Conservation (phyloP, 192 early-diverging fungal genomes). For the Chytriomyces confervae region DNA sequence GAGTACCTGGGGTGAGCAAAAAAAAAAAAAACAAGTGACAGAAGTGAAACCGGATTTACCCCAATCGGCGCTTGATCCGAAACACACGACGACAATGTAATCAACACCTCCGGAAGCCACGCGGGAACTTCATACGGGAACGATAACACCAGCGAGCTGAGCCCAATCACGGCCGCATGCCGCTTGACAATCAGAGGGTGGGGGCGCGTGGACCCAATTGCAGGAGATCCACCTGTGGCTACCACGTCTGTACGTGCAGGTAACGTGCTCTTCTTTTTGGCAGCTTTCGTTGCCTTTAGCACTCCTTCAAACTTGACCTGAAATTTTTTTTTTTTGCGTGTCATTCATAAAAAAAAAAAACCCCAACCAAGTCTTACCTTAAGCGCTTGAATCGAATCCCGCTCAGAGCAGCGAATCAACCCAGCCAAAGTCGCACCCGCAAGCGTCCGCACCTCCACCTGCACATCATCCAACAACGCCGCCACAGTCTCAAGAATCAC, state of each 20-base stretch:
- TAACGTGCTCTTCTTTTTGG: slow-evolving; percentile 32
- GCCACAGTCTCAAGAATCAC: slow-evolving; percentile 74
- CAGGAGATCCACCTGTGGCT: not conserved
- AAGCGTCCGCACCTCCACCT: slow-evolving; percentile 84
- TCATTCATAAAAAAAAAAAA: too few species aligned
- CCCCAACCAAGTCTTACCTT: too few species aligned
- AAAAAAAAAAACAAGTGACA: slow-evolving; percentile 8
- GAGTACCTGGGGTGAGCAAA: not conserved
- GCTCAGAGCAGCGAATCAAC: slow-evolving; percentile 76
- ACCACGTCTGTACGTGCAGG: slow-evolving; percentile 16
- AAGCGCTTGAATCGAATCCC: slow-evolving; percentile 64
- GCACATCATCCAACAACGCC: slow-evolving; percentile 76
- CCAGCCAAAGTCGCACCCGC: slow-evolving; percentile 78
- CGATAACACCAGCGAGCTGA: slow-evolving; percentile 85
- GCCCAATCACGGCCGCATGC: slow-evolving; percentile 89
- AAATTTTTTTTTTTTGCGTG: too few species aligned
- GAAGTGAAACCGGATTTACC: slow-evolving; percentile 41
- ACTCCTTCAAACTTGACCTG: slow-evolving; percentile 31
- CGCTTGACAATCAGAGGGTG: slow-evolving; percentile 63
- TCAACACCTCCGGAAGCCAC: slow-evolving; percentile 88
- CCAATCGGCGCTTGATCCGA: slow-evolving; percentile 86
- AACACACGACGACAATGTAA: slow-evolving; percentile 75
- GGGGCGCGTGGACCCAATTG: not conserved
- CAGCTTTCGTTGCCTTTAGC: slow-evolving; percentile 28
- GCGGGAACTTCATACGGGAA: slow-evolving; percentile 93